Evolutionary conservation across 2,329 filamentous ascomycete genomes (phyloP), one percentile per base, ranked within the genome.

Genomic region (Acrocalymma vagum): DNA sequence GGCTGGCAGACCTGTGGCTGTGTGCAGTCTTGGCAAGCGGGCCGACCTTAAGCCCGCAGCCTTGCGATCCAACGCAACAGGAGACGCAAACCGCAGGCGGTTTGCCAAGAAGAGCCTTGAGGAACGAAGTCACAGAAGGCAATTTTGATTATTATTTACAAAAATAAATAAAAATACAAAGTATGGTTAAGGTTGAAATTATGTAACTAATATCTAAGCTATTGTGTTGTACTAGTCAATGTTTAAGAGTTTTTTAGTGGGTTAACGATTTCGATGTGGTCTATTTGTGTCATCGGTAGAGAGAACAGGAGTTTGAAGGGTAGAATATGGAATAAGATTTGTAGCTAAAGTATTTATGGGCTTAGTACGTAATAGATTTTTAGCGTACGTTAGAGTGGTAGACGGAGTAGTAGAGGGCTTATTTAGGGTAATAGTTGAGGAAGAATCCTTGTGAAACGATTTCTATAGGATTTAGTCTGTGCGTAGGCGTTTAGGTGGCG

Each of bases 81-180:
- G 30, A 33, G 30, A 33, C 30, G 30, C 30, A 33, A 33, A 16
- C 30, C 30, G 30, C n/a, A 24, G 23, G 33, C 33, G 23, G 33
- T 36, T 36, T 36, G 33, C n/a, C 33, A 36, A 36, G 33, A 36
- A 36, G 23, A 18, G 33, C 33, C 33, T 36, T 36, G 33, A 36
- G 33, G 33, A 36, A 36, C 33, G 33, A 36, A 36, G 33, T 36
- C 33, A 36, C 33, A 36, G 23, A 18, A 17, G 33, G 13, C 33
- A 36, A 26, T 36, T 36, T 36, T 5, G 15, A 36, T 17, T 18
- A 21, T 16, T 15, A 11, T 33, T 33, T 33, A 33, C 16, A 33
- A 21, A 11, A 33, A 33, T 9, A n/a, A 18, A 21, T 21, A n/a
- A n/a, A n/a, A n/a, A n/a, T n/a, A n/a, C n/a, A n/a, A n/a, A n/a